A percentile compares a stretch with the other conserved stretches of the same genome.
phyloP scores from a whole-genome alignment of 2,329 filamentous ascomycete species.

The Teratosphaeria zuluensis region DNA sequence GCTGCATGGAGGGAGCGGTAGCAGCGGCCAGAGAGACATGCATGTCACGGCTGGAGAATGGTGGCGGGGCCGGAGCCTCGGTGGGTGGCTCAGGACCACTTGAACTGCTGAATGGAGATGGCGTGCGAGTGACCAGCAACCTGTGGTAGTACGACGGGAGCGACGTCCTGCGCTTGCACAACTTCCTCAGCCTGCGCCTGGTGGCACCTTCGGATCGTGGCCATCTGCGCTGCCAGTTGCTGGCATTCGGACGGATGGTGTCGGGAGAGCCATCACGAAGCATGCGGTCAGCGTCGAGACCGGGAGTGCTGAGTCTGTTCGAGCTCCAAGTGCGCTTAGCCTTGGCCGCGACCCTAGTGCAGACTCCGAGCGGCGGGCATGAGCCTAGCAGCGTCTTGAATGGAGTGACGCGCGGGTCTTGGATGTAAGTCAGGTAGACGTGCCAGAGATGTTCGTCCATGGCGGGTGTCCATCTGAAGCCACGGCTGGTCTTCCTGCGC shows the following conservation, averaged over 20 bases:
- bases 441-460: conserved; percentile 60
- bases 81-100: conserved; percentile 20
- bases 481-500: conserved; percentile 33
- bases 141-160: conserved; percentile 56
- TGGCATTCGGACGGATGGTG: conserved; percentile 30
- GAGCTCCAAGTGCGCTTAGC: conserved; percentile 52
- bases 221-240: conserved; percentile 36
- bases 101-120: conserved; percentile 44
- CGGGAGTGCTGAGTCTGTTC: conserved; percentile 24
- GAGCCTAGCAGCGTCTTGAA: conserved; percentile 59
- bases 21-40: conserved; percentile 42
- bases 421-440: conserved; percentile 55
- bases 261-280: conserved; percentile 30
- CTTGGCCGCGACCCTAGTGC: conserved; percentile 52
- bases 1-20: conserved; percentile 44
- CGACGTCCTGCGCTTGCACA: conserved; percentile 53
- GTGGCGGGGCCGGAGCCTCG: conserved; percentile 18
- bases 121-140: conserved; percentile 50
- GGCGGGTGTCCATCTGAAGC: conserved; percentile 46
- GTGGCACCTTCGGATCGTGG: conserved; percentile 50
- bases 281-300: conserved; percentile 21
- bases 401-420: conserved; percentile 55
- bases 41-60: conserved; percentile 42
- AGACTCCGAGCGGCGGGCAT: conserved; percentile 54
- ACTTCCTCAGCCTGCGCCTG: conserved; percentile 46